Evolutionary conservation across 768 basidiomycete genomes (phyloP).

Genomic region (Hericium rajendrae): DNA sequence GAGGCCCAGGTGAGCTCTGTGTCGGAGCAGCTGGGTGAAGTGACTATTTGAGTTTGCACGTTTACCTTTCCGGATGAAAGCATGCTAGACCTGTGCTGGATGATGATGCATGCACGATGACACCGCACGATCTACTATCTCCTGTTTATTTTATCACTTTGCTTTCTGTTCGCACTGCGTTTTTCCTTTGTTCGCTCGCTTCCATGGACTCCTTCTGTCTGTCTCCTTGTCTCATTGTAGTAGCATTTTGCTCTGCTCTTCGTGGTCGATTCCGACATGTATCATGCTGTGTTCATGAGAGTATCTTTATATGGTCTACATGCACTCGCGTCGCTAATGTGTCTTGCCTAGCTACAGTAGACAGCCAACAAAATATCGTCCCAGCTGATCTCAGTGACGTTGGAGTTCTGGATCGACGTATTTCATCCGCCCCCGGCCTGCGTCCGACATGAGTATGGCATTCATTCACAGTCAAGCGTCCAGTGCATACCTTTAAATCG

Average conservation of each 20-base stretch:
- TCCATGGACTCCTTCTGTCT: not conserved
- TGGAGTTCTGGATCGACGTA: conserved; percentile 49
- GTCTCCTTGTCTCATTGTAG: conserved; percentile 1
- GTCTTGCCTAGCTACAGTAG: not conserved
- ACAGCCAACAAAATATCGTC: not conserved
- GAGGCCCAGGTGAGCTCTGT: conserved; percentile 14
- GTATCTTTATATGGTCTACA: conserved; percentile 6
- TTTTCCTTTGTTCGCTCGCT: conserved; percentile 3
- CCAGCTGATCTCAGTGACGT: conserved; percentile 8
- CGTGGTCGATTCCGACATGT: conserved; percentile 4
- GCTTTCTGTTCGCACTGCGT: not conserved
- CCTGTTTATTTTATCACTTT: not conserved
- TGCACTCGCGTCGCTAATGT: not conserved
- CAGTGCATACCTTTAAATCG: conserved; percentile 49
- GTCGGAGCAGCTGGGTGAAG: conserved; percentile 27
- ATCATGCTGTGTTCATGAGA: conserved; percentile 4
- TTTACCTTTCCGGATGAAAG: conserved; percentile 8
- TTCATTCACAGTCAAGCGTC: not conserved
- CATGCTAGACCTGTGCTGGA: conserved; percentile 5
- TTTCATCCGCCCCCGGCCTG: conserved; percentile 61
- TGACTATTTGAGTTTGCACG: conserved; percentile 20
- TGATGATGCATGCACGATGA: conserved; percentile 5
- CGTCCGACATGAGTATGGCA: not conserved
- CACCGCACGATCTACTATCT: not conserved
- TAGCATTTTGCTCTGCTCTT: not conserved